Percentiles rank a stretch among this genome's conserved stretches.
phyloP scores from a whole-genome alignment of 768 basidiomycete genomes.

The Tricholoma furcatifolium region DNA sequence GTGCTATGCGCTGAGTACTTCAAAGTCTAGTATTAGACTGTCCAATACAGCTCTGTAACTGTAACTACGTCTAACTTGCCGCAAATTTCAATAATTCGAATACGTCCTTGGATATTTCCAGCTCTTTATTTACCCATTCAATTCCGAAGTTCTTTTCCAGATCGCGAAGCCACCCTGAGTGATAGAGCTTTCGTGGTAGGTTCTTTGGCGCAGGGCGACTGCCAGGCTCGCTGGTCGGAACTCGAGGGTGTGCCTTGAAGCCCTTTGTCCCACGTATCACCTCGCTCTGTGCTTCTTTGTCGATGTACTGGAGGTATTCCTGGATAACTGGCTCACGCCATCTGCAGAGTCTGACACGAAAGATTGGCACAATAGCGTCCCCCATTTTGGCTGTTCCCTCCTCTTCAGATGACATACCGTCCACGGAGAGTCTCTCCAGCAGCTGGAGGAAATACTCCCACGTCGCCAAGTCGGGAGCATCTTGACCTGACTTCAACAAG shows the following conservation, averaged over 20 bases:
- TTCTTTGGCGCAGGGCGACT: neutral
- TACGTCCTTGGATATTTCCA: conserved; percentile 12
- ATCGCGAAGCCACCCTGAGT: conserved; percentile 2
- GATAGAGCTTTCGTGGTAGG: conserved; percentile 7
- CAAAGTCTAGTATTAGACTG: too few species aligned
- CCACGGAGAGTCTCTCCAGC: neutral
- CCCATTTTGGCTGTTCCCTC: neutral
- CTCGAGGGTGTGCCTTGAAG: neutral
- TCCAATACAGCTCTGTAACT: too few species aligned
- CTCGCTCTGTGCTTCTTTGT: neutral
- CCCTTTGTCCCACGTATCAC: conserved; percentile 4
- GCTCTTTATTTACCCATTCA: neutral
- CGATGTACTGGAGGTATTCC: conserved; percentile 6
- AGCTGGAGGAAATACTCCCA: conserved; percentile 8
- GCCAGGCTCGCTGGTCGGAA: neutral
- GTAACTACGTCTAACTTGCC: too few species aligned
- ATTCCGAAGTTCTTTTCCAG: neutral
- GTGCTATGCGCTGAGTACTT: too few species aligned
- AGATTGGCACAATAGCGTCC: neutral
- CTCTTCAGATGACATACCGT: conserved; percentile 17
- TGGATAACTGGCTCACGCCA: conserved; percentile 1
- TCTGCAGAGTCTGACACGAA: neutral
- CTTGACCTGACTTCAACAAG: neutral
- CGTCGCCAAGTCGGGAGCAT: neutral
- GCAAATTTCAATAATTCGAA: conserved; percentile 9